Conservation (phyloP, 2,329 filamentous ascomycete genomes). For the Paecilomyces fulvus region DNA sequence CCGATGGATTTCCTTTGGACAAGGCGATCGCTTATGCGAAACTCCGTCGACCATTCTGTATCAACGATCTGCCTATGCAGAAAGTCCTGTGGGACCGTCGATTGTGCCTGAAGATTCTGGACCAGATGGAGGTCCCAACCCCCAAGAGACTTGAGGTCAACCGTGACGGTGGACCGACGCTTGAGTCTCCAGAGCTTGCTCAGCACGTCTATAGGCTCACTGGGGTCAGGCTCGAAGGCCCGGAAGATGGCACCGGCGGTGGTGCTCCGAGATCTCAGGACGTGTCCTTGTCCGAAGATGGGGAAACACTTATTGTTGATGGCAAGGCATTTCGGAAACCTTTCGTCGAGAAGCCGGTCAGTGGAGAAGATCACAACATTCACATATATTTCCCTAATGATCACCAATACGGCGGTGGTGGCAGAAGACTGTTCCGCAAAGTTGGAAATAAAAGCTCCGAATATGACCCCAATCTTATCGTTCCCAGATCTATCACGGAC, state of each 20-base stretch:
- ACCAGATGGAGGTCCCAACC: slow-evolving; percentile 81
- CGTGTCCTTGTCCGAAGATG: slow-evolving; percentile 82
- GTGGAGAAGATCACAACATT: slow-evolving; percentile 97
- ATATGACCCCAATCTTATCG: slow-evolving; percentile 66
- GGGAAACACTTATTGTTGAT: slow-evolving; percentile 81
- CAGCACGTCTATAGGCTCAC: slow-evolving; percentile 73
- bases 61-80: slow-evolving; percentile 97
- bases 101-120: slow-evolving; percentile 77
- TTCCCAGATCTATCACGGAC: slow-evolving; percentile 76
- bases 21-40: slow-evolving; percentile 96
- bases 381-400: slow-evolving; percentile 87
- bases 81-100: slow-evolving; percentile 94
- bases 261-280: slow-evolving; percentile 50
- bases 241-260: slow-evolving; percentile 58
- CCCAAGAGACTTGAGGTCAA: slow-evolving; percentile 84
- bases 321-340: slow-evolving; percentile 76
- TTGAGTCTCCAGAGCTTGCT: slow-evolving; percentile 70
- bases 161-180: slow-evolving; percentile 76
- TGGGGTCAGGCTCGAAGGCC: slow-evolving; percentile 64
- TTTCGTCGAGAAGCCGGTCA: slow-evolving; percentile 98
- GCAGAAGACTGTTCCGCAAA: slow-evolving; percentile 86
- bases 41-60: slow-evolving; percentile 88
- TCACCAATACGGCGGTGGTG: slow-evolving; percentile 71
- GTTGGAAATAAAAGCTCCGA: slow-evolving; percentile 99
- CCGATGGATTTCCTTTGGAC: slow-evolving; percentile 90